phyloP scores from a whole-genome alignment of 2,329 filamentous ascomycete species.

The Ramularia collo-cygni region DNA sequence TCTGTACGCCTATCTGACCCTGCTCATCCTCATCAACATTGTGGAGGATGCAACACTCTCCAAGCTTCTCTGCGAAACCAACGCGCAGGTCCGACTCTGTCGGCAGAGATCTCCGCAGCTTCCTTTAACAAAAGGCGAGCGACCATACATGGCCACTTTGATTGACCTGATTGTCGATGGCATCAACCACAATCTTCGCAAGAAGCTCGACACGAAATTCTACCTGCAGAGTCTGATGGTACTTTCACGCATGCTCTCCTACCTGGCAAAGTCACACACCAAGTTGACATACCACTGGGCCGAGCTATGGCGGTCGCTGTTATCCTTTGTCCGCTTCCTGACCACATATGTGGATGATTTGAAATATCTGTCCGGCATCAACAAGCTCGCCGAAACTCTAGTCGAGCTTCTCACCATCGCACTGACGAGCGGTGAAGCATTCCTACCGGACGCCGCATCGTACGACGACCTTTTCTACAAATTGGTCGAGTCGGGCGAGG shows the following conservation, averaged over 20 bases:
- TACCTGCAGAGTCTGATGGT: constrained; percentile 66
- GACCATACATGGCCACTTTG: constrained; percentile 67
- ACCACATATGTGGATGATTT: constrained; percentile 79
- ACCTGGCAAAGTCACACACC: constrained; percentile 73
- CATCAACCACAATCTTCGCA: constrained; percentile 86
- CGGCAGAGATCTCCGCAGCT: constrained; percentile 83
- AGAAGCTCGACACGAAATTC: constrained; percentile 74
- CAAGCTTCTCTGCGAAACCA: constrained; percentile 76
- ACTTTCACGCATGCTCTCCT: constrained; percentile 73
- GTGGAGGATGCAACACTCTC: constrained; percentile 78
- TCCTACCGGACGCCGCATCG: constrained; percentile 75
- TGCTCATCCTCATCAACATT: constrained; percentile 78
- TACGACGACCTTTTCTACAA: constrained; percentile 99
- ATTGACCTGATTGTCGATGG: constrained; percentile 85
- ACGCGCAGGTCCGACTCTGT: constrained; percentile 70
- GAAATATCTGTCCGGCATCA: constrained; percentile 60
- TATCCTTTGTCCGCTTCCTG: constrained; percentile 83
- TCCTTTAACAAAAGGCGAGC: constrained; percentile 61
- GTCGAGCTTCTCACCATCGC: constrained; percentile 79
- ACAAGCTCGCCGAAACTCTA: constrained; percentile 66
- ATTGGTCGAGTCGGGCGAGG: constrained; percentile 82
- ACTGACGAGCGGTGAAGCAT: constrained; percentile 79
- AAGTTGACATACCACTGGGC: constrained; percentile 89
- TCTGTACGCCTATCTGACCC: constrained; percentile 75
- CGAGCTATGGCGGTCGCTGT: constrained; percentile 82